These are phyloP conservation scores for Penicillium griseofulvum DNA, from an alignment of 2,329 filamentous ascomycete species.

Conservation along the genomic window DNA sequence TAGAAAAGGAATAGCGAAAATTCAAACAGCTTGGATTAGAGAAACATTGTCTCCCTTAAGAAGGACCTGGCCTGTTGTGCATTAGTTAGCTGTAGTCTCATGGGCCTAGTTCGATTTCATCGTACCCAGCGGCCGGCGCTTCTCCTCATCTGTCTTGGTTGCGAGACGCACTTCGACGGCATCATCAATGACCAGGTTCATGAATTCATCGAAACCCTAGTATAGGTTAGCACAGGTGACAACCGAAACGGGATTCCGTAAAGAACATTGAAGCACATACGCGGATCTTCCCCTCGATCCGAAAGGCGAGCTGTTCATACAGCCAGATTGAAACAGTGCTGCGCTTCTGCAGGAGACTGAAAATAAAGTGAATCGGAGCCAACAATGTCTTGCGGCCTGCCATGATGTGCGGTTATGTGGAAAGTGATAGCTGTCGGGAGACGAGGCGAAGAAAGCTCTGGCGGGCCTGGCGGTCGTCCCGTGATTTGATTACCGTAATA, in stretches of 20 bases:
- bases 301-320: slow-evolving; percentile 89
- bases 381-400: slow-evolving; percentile 66
- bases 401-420: slow-evolving; percentile 38
- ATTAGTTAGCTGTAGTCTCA: neutral
- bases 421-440: slow-evolving; percentile 10
- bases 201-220: slow-evolving; percentile 97
- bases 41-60: slow-evolving; percentile 88
- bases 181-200: slow-evolving; percentile 97
- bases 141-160: slow-evolving; percentile 78
- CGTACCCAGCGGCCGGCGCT: slow-evolving; percentile 74
- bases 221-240: slow-evolving; percentile 6
- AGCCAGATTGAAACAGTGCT: slow-evolving; percentile 92
- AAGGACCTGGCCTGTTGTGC: slow-evolving; percentile 68
- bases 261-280: slow-evolving; percentile 59
- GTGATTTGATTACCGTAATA: slow-evolving; percentile 25
- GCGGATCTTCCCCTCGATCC: slow-evolving; percentile 95
- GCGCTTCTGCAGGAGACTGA: slow-evolving; percentile 83
- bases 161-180: slow-evolving; percentile 86
- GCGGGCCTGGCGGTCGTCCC: slow-evolving; percentile 20
- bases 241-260: neutral
- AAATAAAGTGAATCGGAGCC: slow-evolving; percentile 83
- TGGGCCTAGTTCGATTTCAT: neutral
- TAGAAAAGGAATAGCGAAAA: slow-evolving; percentile 11
- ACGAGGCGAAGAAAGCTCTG: slow-evolving; percentile 19
- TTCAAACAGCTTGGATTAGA: slow-evolving; percentile 62